phyloP scores from a whole-genome alignment of 225 moss, liverwort and hornwort species.

The Rhytidiadelphus loreus region DNA sequence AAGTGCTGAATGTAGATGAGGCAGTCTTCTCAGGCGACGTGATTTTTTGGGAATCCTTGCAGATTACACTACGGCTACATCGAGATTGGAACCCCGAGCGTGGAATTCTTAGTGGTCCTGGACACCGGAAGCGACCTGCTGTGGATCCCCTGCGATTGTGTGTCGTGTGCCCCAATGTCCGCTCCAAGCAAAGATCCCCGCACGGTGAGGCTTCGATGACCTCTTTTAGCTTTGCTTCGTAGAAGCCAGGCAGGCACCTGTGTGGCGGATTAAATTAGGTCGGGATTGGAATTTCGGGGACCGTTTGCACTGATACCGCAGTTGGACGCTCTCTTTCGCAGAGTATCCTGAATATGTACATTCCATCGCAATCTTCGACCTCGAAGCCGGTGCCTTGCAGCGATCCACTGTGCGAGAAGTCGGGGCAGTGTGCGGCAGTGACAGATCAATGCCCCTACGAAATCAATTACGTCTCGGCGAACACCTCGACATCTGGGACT shows the following conservation, averaged over 20 bases:
- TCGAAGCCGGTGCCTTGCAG: slow-evolving; percentile 25
- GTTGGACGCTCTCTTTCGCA: not conserved
- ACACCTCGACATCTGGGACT: slow-evolving; percentile 64
- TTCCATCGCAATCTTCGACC: slow-evolving; percentile 25
- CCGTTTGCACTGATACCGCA: not conserved
- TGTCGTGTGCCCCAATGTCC: slow-evolving; percentile 58
- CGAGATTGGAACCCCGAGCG: slow-evolving; percentile 67
- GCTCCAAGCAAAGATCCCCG: slow-evolving; percentile 41
- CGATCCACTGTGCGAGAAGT: slow-evolving; percentile 11
- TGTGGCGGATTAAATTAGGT: not conserved
- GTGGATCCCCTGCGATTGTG: slow-evolving; percentile 91
- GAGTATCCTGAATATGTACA: slow-evolving; percentile 23
- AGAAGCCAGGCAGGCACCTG: not conserved
- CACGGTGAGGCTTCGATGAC: slow-evolving; percentile 26
- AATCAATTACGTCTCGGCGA: slow-evolving; percentile 51
- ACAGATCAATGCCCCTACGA: slow-evolving; percentile 49
- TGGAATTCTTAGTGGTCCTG: slow-evolving; percentile 59
- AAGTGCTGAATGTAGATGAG: not conserved
- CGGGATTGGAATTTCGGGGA: not conserved
- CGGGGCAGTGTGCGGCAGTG: not conserved
- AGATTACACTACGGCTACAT: slow-evolving; percentile 67
- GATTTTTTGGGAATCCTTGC: not conserved
- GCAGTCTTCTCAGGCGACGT: not conserved
- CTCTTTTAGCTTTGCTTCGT: not conserved
- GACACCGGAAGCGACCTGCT: slow-evolving; percentile 87